Base-by-base conservation (phyloP, 495 filamentous ascomycete species). In the Neurospora sp. region DNA sequence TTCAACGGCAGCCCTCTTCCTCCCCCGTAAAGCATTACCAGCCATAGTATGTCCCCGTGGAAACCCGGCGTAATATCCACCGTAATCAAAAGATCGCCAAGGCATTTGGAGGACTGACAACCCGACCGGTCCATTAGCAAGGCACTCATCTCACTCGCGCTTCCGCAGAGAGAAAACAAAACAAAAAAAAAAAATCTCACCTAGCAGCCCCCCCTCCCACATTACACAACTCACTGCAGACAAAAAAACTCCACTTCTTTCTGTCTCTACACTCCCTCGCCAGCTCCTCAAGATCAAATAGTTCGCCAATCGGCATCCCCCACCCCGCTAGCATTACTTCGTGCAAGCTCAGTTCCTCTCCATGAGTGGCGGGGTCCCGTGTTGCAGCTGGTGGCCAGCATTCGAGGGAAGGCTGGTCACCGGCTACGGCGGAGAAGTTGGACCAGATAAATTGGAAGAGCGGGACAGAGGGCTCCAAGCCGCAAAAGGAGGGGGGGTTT, bases 371-470 rank as follows among this genome's bases (percentile, higher is more conserved):
- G 14, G 53, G 53, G 14, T 65, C 53, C 4, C 27, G 53, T 0
- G 0, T 65, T 9, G 75, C 31, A 2, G 68, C 71, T 3, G 79
- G 71, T 9, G 84, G 84, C 78, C 80, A 82, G 48, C 75, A 75
- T 73, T 89, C 87, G 71, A 88, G 85, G 0, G 82, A 81, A 18
- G 86, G 85, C 74, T 84, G 82, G 77, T 89, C 87, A 22, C 87
- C 87, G 3, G 83, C 86, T 9, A 87, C 85, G 27, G 87, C 87
- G 7, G 83, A 72, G 73, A 88, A 87, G 72, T 81, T 73, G 20
- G 74, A 71, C 84, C 84, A 87, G 38, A 86, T n/a, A n/a, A n/a
- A n/a, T n/a, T n/a, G n/a, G 27, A 65, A 65, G 27, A 65, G 0
- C 71, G 72, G 42, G 77, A 74, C 31, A 35, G 31, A 35, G 31